Conservation (phyloP, 768 basidiomycete species). For the Leccinum disarticulatum region DNA sequence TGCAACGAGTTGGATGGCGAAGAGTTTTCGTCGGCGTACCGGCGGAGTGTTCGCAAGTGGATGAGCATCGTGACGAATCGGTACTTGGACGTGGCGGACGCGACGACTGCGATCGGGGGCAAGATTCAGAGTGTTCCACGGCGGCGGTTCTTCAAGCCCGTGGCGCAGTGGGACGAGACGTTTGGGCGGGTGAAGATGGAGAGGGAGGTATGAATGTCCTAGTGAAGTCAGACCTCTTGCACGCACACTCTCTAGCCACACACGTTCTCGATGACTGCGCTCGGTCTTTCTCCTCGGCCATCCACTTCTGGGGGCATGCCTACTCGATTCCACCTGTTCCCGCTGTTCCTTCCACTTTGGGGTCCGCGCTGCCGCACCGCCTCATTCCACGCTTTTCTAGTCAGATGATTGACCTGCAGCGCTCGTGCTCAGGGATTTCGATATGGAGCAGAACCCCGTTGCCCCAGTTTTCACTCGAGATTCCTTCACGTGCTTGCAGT, state of each 20-base stretch:
- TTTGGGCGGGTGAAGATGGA: slow-evolving; percentile 25
- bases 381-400: slow-evolving; percentile 72
- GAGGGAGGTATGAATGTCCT: slow-evolving; percentile 19
- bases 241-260: slow-evolving; percentile 29
- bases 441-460: slow-evolving; percentile 35
- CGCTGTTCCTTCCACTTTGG: slow-evolving; percentile 31
- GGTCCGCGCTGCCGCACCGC: slow-evolving; percentile 48
- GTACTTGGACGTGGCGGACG: slow-evolving; percentile 46
- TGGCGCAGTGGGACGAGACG: slow-evolving; percentile 36
- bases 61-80: slow-evolving; percentile 71
- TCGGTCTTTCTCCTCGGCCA: slow-evolving; percentile 27
- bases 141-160: slow-evolving; percentile 61
- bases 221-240: slow-evolving; percentile 19
- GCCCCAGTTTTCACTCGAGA: too few species aligned
- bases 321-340: slow-evolving; percentile 22
- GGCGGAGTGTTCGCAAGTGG: slow-evolving; percentile 44
- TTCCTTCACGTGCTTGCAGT: too few species aligned
- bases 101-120: slow-evolving; percentile 11
- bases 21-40: slow-evolving; percentile 32
- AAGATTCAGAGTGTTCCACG: slow-evolving; percentile 26
- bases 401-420: slow-evolving; percentile 51
- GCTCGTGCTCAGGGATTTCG: slow-evolving; percentile 36
- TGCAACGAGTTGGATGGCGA: slow-evolving; percentile 45
- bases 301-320: slow-evolving; percentile 35
- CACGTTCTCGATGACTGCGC: slow-evolving; percentile 14